Conservation (phyloP, 78 protist genomes). For the Dictyostelium firmibasis region DNA sequence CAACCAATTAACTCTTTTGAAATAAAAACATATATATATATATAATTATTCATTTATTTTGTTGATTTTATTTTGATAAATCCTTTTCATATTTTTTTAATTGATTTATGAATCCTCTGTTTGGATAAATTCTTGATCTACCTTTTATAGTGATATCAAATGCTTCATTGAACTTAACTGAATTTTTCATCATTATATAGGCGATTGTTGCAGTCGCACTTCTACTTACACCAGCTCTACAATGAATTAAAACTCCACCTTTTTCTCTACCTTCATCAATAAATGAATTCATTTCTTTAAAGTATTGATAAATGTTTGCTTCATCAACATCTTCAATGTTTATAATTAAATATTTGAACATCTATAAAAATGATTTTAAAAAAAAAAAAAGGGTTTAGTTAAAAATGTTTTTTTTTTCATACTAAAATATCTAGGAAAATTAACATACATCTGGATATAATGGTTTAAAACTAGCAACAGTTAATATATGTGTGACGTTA, state of each 20-base stretch:
- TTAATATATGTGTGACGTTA: constrained; percentile 64
- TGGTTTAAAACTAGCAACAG: constrained; percentile 63
- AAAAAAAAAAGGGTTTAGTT: neutral
- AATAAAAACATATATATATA: too few relatives aligned
- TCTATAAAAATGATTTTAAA: neutral
- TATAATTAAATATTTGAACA: constrained; percentile 32
- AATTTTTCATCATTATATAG: constrained; percentile 35
- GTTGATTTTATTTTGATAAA: neutral
- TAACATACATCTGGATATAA: constrained; percentile 37
- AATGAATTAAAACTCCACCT: constrained; percentile 62
- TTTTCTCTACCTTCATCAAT: constrained; percentile 49
- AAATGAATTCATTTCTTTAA: constrained; percentile 47
- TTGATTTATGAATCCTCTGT: constrained; percentile 35
- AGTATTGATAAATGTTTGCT: constrained; percentile 29
- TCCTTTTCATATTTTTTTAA: constrained; percentile 39
- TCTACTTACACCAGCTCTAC: constrained; percentile 74
- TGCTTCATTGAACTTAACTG: constrained; percentile 26
- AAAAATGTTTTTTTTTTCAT: too few relatives aligned
- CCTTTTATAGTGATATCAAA: constrained; percentile 4
- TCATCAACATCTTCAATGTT: constrained; percentile 67
- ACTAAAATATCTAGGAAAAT: neutral
- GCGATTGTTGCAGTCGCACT: constrained; percentile 62
- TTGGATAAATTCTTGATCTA: constrained; percentile 77
- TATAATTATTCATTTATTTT: too few relatives aligned
- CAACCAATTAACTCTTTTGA: too few relatives aligned